These are phyloP conservation scores for Noccaea caerulescens DNA, from an alignment of 345 rosid genomes.

Conservation along the genomic window DNA sequence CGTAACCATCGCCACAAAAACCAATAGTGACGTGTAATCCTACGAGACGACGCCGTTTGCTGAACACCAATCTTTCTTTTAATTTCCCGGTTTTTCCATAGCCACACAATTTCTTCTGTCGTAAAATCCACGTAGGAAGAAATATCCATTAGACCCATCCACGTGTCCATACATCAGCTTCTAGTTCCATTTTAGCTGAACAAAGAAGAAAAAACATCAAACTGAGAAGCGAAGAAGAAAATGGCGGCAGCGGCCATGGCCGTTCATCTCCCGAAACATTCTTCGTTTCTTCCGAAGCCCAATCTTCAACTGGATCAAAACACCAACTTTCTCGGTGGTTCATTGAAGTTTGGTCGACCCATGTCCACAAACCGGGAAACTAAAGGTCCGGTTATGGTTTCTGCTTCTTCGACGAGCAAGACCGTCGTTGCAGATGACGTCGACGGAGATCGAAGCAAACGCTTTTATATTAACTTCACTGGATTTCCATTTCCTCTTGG, in stretches of 20 bases:
- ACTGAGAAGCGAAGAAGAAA: conserved; percentile 28
- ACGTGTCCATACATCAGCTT: conserved; percentile 39
- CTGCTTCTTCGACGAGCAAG: conserved; percentile 49
- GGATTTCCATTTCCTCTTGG: conserved; percentile 99
- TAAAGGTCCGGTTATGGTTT: conserved; percentile 53
- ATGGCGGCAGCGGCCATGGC: conserved; percentile 61
- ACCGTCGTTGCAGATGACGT: conserved; percentile 39
- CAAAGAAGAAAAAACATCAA: not conserved
- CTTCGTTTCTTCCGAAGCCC: conserved; percentile 50
- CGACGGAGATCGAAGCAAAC: conserved; percentile 45
- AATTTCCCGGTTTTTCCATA: not conserved
- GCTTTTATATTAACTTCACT: conserved; percentile 82
- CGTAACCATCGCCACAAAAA: not conserved
- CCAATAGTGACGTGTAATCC: not conserved
- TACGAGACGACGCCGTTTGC: not conserved
- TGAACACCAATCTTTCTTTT: not conserved
- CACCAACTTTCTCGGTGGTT: conserved; percentile 53
- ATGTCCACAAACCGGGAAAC: conserved; percentile 43
- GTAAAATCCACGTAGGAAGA: conserved; percentile 35
- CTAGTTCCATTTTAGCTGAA: conserved; percentile 12
- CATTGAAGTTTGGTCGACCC: conserved; percentile 52
- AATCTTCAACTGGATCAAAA: conserved; percentile 45
- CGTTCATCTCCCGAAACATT: conserved; percentile 59
- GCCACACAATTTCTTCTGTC: not conserved
- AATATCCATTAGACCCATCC: conserved; percentile 3